Evolutionary conservation across 192 early-diverging fungal species (phyloP).

Genomic region (Podochytrium sp.): DNA sequence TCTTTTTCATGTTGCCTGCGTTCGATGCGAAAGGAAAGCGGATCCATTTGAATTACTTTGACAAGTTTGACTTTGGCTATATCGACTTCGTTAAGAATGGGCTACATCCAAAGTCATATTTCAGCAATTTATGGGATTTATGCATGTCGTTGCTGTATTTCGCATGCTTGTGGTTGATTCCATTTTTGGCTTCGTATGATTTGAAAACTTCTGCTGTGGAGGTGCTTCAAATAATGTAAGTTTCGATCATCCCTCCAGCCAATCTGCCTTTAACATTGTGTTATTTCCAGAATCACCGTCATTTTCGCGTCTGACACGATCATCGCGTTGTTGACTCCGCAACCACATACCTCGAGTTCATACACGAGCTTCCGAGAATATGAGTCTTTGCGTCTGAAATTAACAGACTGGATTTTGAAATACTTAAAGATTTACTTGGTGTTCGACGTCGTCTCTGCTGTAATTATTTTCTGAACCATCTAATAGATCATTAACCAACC

Average conservation of each 20-base stretch:
- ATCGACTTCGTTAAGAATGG: neutral
- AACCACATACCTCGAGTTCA: neutral
- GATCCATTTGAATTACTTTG: neutral
- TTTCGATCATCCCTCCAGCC: no score
- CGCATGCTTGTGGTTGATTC: neutral
- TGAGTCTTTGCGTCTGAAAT: neutral
- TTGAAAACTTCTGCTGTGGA: no score
- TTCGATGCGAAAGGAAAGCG: neutral
- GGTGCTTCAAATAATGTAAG: no score
- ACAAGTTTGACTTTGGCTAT: neutral
- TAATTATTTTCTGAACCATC: no score
- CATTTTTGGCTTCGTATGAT: neutral
- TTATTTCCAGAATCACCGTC: neutral
- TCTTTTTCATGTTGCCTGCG: neutral
- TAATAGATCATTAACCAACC: neutral
- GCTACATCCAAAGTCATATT: constrained; percentile 4
- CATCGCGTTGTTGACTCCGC: constrained; percentile 1
- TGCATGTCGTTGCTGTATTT: neutral
- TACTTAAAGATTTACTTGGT: neutral
- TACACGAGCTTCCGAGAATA: constrained; percentile 8
- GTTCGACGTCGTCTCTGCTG: constrained; percentile 11
- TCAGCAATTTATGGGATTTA: neutral
- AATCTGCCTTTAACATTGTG: neutral
- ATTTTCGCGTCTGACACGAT: neutral
- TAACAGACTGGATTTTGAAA: neutral